These are phyloP conservation scores for Thielaviopsis populi DNA, from an alignment of 2,329 filamentous ascomycete genomes.

Conservation along the genomic window DNA sequence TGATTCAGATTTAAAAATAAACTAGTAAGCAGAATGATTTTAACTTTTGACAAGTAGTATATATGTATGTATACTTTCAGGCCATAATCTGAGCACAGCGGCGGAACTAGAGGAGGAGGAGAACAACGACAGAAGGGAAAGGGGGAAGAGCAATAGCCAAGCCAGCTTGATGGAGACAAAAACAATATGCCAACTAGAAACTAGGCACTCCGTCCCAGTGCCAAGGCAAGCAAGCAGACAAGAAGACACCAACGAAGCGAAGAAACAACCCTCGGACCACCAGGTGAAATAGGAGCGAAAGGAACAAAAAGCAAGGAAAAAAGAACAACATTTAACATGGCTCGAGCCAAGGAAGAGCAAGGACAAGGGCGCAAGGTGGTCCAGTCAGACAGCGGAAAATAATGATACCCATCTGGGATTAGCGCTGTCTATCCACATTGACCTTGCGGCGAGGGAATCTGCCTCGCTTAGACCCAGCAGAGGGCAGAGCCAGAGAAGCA, in stretches of 20 bases:
- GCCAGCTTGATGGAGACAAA: neutral
- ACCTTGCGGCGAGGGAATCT: no score
- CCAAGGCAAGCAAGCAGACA: neutral
- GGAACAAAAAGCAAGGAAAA: neutral
- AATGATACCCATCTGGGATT: no score
- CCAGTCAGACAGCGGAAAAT: no score
- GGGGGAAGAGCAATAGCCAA: neutral
- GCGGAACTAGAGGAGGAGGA: neutral
- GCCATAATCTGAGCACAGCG: neutral
- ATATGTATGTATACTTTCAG: neutral
- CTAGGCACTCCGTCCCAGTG: neutral
- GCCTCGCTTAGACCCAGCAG: no score
- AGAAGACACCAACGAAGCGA: neutral
- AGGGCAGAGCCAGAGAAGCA: no score
- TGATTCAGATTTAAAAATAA: neutral
- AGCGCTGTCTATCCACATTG: no score
- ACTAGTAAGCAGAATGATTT: neutral
- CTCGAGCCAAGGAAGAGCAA: no score
- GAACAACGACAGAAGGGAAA: neutral
- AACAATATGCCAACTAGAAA: neutral
- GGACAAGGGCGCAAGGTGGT: neutral
- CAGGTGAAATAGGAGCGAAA: neutral
- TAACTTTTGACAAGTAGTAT: neutral
- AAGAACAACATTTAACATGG: neutral
- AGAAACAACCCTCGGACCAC: neutral